Conservation (phyloP, 352 stramenopile species). For the Phytopythium ostracodes region DNA sequence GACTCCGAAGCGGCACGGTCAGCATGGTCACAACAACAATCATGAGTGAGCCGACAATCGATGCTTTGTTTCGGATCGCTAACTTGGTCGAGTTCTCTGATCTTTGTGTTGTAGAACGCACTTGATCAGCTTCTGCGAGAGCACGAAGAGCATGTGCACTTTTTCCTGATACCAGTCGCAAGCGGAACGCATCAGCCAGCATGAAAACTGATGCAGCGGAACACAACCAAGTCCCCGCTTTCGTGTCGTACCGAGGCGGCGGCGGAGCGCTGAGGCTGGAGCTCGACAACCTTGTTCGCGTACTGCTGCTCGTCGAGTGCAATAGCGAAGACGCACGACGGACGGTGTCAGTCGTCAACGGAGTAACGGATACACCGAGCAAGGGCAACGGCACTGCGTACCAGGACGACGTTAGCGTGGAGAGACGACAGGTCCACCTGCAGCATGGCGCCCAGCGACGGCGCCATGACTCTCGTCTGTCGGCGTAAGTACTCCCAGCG, state of each 20-base stretch:
- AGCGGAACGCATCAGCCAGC: not conserved
- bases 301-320: slow-evolving; percentile 16
- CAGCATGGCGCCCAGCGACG: slow-evolving; percentile 25
- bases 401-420: slow-evolving; percentile 23
- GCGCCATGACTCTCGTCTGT: slow-evolving; percentile 4
- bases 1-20: not conserved
- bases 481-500: not conserved
- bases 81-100: not conserved
- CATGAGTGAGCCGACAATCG: not conserved
- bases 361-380: not conserved
- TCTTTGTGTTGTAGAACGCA: slow-evolving; percentile 7
- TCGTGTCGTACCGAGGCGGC: slow-evolving; percentile 10
- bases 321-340: not conserved
- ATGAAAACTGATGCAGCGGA: not conserved
- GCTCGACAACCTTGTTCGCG: slow-evolving; percentile 26
- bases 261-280: slow-evolving; percentile 22
- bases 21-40: not conserved
- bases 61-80: not conserved
- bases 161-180: slow-evolving; percentile 17
- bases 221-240: too few relatives aligned
- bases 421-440: slow-evolving; percentile 30
- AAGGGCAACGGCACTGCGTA: not conserved
- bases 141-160: slow-evolving; percentile 32
- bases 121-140: slow-evolving; percentile 33
- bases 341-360: not conserved